Conservation (phyloP, 805 yeast species). For the Suhomyces prunicola region DNA sequence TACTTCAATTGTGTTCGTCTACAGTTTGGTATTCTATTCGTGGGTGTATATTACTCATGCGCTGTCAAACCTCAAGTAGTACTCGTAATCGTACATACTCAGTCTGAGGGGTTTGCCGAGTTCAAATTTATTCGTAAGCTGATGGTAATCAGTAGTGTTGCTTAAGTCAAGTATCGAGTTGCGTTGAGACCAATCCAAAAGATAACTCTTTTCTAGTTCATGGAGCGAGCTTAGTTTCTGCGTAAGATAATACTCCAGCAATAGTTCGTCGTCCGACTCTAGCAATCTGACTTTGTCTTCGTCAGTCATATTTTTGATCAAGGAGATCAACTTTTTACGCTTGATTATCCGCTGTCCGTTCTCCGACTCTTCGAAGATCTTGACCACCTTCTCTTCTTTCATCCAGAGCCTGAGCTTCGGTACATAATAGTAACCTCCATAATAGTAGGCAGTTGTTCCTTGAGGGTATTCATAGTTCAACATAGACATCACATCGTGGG, state of each 20-base stretch:
- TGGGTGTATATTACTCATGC: not conserved
- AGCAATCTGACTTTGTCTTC: slow-evolving; percentile 6
- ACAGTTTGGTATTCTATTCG: not conserved
- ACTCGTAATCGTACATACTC: slow-evolving; percentile 8
- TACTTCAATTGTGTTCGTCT: not conserved
- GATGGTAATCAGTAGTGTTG: slow-evolving; percentile 5
- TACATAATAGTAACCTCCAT: slow-evolving; percentile 8
- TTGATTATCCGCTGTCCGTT: slow-evolving; percentile 5
- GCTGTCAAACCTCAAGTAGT: slow-evolving; percentile 1
- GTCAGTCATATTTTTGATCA: slow-evolving; percentile 5
- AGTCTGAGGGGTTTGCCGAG: slow-evolving; percentile 6
- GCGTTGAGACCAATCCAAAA: slow-evolving; percentile 1
- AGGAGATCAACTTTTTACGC: slow-evolving; percentile 9
- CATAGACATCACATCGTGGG: slow-evolving; percentile 8
- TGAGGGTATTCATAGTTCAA: slow-evolving; percentile 10
- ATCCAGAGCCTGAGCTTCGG: slow-evolving; percentile 11
- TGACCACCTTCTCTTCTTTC: slow-evolving; percentile 7
- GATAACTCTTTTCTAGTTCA: slow-evolving; percentile 6
- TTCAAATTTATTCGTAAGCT: slow-evolving; percentile 3
- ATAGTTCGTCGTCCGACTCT: slow-evolving; percentile 5
- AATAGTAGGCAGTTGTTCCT: slow-evolving; percentile 6
- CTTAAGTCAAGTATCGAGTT: slow-evolving; percentile 1
- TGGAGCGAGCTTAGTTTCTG: slow-evolving; percentile 8
- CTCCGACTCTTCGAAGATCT: slow-evolving; percentile 8
- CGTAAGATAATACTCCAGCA: slow-evolving; percentile 8